phyloP scores from a whole-genome alignment of 345 rosid genomes.

The Heritiera littoralis region DNA sequence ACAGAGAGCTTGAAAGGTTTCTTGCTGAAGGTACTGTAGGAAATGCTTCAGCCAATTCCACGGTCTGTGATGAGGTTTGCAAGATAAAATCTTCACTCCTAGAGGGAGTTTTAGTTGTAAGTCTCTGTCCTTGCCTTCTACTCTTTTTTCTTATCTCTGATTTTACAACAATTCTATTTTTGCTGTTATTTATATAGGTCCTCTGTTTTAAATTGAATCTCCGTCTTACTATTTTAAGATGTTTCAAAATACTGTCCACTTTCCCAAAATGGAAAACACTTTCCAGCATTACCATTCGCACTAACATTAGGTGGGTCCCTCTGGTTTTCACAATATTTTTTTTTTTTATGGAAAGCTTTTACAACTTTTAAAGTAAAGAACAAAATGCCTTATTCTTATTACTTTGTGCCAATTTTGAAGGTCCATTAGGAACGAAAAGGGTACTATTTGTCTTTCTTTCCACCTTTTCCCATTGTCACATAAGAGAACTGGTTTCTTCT shows the following conservation, averaged over 20 bases:
- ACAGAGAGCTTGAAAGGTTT: slow-evolving; percentile 69
- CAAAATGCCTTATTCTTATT: not conserved
- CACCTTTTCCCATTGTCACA: not conserved
- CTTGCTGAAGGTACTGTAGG: slow-evolving; percentile 62
- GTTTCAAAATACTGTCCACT: not conserved
- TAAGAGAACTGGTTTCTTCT: not conserved
- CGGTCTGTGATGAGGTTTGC: slow-evolving; percentile 80
- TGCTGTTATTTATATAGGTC: not conserved
- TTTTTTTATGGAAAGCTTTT: not conserved
- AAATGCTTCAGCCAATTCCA: slow-evolving; percentile 43
- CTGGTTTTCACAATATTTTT: not conserved
- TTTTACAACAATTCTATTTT: not conserved
- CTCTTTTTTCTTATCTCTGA: not conserved
- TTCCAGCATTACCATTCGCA: not conserved
- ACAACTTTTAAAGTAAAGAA: not conserved
- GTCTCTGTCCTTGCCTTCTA: slow-evolving; percentile 27
- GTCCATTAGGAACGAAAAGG: not conserved
- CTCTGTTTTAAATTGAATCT: not conserved
- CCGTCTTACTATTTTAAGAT: not conserved
- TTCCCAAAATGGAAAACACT: not conserved
- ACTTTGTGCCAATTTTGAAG: not conserved
- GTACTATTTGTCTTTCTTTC: not conserved
- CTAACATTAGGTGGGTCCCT: not conserved
- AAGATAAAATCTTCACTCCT: slow-evolving; percentile 79
- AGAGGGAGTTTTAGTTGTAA: slow-evolving; percentile 90